phyloP scores from a whole-genome alignment of 2,329 filamentous ascomycete genomes.

The Talaromyces sp. region DNA sequence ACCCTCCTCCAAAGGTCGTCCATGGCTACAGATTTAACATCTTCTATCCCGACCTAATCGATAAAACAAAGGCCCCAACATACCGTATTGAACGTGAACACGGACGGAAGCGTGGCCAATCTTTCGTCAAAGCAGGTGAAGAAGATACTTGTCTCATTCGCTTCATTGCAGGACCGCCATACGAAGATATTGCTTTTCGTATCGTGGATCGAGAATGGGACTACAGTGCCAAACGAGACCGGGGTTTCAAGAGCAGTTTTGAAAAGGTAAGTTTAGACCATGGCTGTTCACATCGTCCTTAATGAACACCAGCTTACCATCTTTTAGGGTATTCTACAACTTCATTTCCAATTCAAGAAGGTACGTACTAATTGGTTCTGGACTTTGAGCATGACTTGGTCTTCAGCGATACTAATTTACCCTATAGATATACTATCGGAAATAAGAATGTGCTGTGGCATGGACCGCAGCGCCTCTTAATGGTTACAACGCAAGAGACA shows the following conservation, averaged over 20 bases:
- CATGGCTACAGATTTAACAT: slow-evolving; percentile 99
- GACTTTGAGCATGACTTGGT: slow-evolving; percentile 10
- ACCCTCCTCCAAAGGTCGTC: slow-evolving; percentile 94
- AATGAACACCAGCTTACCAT: slow-evolving; percentile 17
- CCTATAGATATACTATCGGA: slow-evolving; percentile 47
- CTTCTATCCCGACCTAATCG: slow-evolving; percentile 95
- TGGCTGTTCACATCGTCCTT: background rate
- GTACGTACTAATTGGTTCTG: slow-evolving; percentile 46
- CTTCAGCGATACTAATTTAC: slow-evolving; percentile 19
- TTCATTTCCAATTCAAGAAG: slow-evolving; percentile 99
- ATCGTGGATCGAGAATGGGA: slow-evolving; percentile 99
- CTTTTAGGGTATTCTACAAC: slow-evolving; percentile 78
- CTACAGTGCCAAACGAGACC: slow-evolving; percentile 90
- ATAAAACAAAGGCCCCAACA: slow-evolving; percentile 89
- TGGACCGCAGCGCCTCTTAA: background rate
- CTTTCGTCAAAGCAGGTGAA: slow-evolving; percentile 87
- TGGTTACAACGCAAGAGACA: background rate
- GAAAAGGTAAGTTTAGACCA: slow-evolving; percentile 71
- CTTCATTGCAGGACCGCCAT: slow-evolving; percentile 91
- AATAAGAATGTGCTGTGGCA: slow-evolving; percentile 29
- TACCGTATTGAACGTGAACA: slow-evolving; percentile 95
- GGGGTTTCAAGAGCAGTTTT: slow-evolving; percentile 93
- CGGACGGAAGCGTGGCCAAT: slow-evolving; percentile 83
- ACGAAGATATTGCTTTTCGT: slow-evolving; percentile 93
- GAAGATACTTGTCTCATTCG: slow-evolving; percentile 96